Conservation (phyloP, 805 yeast genomes). For the Kuraishia cidri region DNA sequence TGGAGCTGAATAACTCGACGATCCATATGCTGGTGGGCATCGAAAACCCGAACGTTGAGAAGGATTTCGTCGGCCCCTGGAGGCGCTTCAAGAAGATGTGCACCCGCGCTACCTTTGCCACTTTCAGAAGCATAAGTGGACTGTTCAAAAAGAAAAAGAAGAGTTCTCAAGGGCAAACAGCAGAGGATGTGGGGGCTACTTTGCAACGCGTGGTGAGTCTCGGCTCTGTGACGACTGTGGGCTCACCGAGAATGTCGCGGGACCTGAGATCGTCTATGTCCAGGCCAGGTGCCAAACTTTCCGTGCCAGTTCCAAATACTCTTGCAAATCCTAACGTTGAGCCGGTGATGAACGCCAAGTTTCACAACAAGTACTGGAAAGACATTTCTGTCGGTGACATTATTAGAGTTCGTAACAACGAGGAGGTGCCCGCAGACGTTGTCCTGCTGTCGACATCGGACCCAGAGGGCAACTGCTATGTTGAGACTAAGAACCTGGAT, state of each 20-base stretch:
- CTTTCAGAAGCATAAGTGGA: conserved; percentile 1
- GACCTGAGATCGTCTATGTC: conserved; percentile 2
- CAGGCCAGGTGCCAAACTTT: conserved; percentile 9
- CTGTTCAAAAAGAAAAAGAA: conserved; percentile 5
- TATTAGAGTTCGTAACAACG: conserved; percentile 60
- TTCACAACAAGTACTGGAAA: conserved; percentile 44
- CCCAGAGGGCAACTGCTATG: conserved; percentile 54
- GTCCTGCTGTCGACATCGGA: conserved; percentile 59
- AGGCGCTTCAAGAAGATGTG: conserved; percentile 53
- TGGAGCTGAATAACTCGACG: conserved; percentile 58
- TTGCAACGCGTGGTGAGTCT: background rate
- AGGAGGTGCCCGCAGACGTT: conserved; percentile 74
- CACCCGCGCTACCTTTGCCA: conserved; percentile 20
- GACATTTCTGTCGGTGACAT: conserved; percentile 67
- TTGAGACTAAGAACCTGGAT: conserved; percentile 65
- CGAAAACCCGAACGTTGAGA: conserved; percentile 47
- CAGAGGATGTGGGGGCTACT: background rate
- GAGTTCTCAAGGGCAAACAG: background rate
- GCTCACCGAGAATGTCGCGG: background rate
- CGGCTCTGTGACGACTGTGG: background rate
- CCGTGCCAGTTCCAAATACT: conserved; percentile 16
- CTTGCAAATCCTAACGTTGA: conserved; percentile 21
- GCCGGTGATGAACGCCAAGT: conserved; percentile 24
- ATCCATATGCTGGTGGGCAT: conserved; percentile 48
- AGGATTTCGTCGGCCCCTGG: conserved; percentile 53